Base-by-base conservation (phyloP, 306 rosid species). In the Sphenostylis stenocarpa region DNA sequence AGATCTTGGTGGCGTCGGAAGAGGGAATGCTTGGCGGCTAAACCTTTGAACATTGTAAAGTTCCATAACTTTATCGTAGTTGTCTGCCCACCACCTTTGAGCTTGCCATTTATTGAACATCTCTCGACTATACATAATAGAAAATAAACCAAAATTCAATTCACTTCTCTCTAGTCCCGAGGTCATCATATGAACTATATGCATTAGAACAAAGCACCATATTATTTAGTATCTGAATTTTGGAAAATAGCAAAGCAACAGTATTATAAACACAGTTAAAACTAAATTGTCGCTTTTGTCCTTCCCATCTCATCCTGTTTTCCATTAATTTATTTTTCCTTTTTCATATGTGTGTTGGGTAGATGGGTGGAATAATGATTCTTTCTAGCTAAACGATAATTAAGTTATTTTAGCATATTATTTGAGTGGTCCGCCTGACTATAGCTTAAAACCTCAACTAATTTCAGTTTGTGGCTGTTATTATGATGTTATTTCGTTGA, bases 61-160 rank as follows among this genome's bases (percentile, higher is more conserved):
- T 74, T 86, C 89, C 89, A 83, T 86, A 44, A 86, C 85, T 81
- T 55, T 84, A 49, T 86, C 87, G 72, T 83, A 86, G 82, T 86
- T 83, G 79, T 86, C 89, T 33, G 89, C 79, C 89, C 89, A 86
- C 89, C 89, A 86, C 60, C 76, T 86, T 69, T 86, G 89, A 56
- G 89, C 89, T 83, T 86, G 89, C 87, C 83, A 80, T 70, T 86
- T 86, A 75, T 83, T 86, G 53, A 86, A 86, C 81, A 86, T 77
- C 81, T 83, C 89, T 4, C 89, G 89, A 77, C 89, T 86, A 34
- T 12, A 64, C 67, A 80, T 17, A 39, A 39, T 38, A 58, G 26
- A 76, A 77, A 73, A 77, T 15, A 80, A 80, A 77, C 73, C 77
- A 45, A 55, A 76, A 16, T 53, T 70, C 44, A 79, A 31, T 63